phyloP scores from a whole-genome alignment of 2,329 filamentous ascomycete genomes.

The Venturia oleaginea region DNA sequence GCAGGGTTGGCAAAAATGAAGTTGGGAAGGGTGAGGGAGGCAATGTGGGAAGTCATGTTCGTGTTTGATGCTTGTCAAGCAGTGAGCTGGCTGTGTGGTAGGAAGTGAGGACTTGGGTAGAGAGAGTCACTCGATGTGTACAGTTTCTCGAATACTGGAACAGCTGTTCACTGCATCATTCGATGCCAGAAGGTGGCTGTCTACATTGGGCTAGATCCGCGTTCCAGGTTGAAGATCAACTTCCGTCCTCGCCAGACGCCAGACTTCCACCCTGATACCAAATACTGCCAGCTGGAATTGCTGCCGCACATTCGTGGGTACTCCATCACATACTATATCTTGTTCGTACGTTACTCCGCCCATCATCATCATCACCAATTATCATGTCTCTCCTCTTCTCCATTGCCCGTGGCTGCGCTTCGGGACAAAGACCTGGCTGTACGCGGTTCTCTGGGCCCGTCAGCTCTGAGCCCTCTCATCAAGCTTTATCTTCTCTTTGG shows the following conservation, averaged over 20 bases:
- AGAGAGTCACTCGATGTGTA: not conserved
- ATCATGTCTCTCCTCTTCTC: conserved; percentile 1
- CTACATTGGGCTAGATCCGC: not conserved
- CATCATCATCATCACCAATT: not conserved
- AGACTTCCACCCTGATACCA: not conserved
- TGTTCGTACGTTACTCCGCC: conserved; percentile 4
- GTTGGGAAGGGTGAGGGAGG: conserved; percentile 65
- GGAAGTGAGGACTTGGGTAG: not conserved
- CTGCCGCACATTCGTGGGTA: not conserved
- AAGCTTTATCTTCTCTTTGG: conserved; percentile 6
- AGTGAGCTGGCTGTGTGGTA: not conserved
- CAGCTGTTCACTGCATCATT: not conserved
- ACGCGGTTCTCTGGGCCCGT: conserved; percentile 5
- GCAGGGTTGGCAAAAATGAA: conserved; percentile 64
- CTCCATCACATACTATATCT: conserved; percentile 1
- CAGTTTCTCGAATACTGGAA: not conserved
- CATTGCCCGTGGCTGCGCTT: not conserved
- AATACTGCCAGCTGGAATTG: not conserved
- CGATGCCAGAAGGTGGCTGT: not conserved
- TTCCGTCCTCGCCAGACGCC: not conserved
- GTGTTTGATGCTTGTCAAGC: not conserved
- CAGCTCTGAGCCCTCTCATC: conserved; percentile 5
- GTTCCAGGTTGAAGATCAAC: not conserved
- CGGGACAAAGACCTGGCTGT: conserved; percentile 5
- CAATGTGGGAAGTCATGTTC: conserved; percentile 68